phyloP scores from a whole-genome alignment of 2,329 filamentous ascomycete genomes.

The Botrytis sinoallii region DNA sequence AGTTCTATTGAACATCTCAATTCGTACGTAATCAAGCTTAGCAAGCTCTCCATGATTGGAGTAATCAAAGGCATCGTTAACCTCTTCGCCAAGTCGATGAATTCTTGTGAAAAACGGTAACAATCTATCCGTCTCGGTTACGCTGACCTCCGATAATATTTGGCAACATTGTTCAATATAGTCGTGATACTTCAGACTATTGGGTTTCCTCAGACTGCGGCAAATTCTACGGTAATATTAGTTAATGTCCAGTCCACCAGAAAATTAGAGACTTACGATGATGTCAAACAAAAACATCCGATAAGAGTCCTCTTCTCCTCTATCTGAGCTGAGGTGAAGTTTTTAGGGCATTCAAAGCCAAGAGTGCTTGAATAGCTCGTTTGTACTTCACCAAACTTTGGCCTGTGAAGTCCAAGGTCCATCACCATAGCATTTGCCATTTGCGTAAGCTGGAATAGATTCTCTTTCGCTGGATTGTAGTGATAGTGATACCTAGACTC shows the following conservation, averaged over 20 bases:
- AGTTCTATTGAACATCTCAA: constrained; percentile 30
- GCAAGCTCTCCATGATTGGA: constrained; percentile 22
- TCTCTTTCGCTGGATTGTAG: constrained; percentile 34
- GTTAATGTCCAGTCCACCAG: neutral
- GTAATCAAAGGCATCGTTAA: constrained; percentile 34
- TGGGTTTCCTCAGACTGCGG: constrained; percentile 32
- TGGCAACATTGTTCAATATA: constrained; percentile 33
- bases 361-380: neutral
- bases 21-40: constrained; percentile 27
- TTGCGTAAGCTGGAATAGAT: constrained; percentile 38
- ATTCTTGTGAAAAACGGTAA: constrained; percentile 32
- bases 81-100: constrained; percentile 32
- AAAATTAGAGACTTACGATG: constrained; percentile 25
- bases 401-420: constrained; percentile 34
- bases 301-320: constrained; percentile 32
- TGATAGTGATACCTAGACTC: constrained; percentile 34
- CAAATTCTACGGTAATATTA: constrained; percentile 25
- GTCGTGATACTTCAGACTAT: constrained; percentile 27
- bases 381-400: neutral
- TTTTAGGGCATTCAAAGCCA: neutral
- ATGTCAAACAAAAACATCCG: constrained; percentile 33
- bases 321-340: constrained; percentile 4
- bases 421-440: constrained; percentile 35
- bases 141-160: constrained; percentile 23
- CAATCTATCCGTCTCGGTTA: constrained; percentile 30